Evolutionary conservation across 306 rosid species (phyloP).

Genomic region (Prunus campanulata): DNA sequence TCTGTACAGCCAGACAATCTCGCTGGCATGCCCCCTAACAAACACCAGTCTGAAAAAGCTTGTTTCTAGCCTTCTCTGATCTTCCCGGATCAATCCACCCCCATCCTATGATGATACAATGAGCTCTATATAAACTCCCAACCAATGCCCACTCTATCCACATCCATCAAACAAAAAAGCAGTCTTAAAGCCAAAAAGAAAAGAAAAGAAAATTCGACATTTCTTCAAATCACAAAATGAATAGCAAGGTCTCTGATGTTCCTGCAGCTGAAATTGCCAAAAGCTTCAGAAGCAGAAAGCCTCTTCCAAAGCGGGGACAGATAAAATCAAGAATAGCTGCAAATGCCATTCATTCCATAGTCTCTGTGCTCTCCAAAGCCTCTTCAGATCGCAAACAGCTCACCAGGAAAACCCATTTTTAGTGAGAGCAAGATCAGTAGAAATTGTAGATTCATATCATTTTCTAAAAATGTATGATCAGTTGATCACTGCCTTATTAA

Average conservation of each 20-base stretch:
- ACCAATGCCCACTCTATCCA: slow-evolving; percentile 1
- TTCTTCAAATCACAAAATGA: slow-evolving; percentile 30
- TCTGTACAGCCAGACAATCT: slow-evolving; percentile 17
- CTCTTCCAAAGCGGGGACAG: slow-evolving; percentile 37
- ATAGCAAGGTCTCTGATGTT: slow-evolving; percentile 32
- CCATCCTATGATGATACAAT: not conserved
- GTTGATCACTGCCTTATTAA: not conserved
- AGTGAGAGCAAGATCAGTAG: not conserved
- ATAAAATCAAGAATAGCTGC: slow-evolving; percentile 30
- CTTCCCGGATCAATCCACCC: not conserved
- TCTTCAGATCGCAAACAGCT: slow-evolving; percentile 13
- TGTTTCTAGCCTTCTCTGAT: slow-evolving; percentile 18
- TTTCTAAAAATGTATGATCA: not conserved
- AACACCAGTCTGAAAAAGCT: slow-evolving; percentile 8
- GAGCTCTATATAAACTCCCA: not conserved
- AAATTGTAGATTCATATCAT: not conserved
- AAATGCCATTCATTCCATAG: slow-evolving; percentile 29
- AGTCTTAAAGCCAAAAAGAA: not conserved
- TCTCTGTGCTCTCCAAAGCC: slow-evolving; percentile 30
- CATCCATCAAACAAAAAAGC: slow-evolving; percentile 1
- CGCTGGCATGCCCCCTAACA: slow-evolving; percentile 63
- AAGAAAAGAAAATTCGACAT: not conserved
- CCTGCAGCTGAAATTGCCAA: slow-evolving; percentile 18
- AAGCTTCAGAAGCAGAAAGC: slow-evolving; percentile 17
- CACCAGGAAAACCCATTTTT: slow-evolving; percentile 1